phyloP scores from a whole-genome alignment of 352 stramenopile species.

The Pythium sukuiense region DNA sequence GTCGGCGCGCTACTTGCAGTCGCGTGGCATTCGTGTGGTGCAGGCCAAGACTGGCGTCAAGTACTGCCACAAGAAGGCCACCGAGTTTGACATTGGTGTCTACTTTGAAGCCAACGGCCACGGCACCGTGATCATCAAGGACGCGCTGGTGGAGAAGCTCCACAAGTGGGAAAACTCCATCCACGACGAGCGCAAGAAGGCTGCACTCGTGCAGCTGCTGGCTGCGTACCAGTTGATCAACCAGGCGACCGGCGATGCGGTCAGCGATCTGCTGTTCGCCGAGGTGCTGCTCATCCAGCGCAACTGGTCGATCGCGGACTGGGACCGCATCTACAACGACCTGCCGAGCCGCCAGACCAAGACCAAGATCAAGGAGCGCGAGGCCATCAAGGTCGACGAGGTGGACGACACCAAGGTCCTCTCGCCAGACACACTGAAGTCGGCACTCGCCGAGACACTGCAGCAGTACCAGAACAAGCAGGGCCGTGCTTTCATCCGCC shows the following conservation, averaged over 20 bases:
- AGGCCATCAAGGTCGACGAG: constrained; percentile 55
- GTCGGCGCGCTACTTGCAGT: constrained; percentile 88
- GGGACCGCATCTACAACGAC: constrained; percentile 95
- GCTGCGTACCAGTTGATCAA: constrained; percentile 93
- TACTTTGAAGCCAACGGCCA: constrained; percentile 99
- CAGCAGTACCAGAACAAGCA: constrained; percentile 56
- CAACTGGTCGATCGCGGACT: constrained; percentile 89
- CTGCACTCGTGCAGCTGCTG: constrained; percentile 80
- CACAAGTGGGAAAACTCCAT: constrained; percentile 76
- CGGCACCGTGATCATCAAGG: constrained; percentile 97
- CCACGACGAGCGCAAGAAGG: constrained; percentile 79
- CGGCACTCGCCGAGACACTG: constrained; percentile 50
- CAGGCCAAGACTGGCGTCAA: constrained; percentile 98
- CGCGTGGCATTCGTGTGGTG: constrained; percentile 65
- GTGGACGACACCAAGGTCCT: constrained; percentile 73
- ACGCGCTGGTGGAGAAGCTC: constrained; percentile 83
- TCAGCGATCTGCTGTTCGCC: constrained; percentile 96
- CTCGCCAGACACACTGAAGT: constrained; percentile 55
- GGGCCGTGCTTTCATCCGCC: constrained; percentile 92
- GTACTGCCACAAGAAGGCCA: constrained; percentile 95
- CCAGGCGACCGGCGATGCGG: constrained; percentile 96
- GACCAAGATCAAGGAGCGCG: constrained; percentile 75
- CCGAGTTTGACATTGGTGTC: constrained; percentile 96
- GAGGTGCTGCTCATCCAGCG: constrained; percentile 93
- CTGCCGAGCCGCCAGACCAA: constrained; percentile 92